phyloP scores from a whole-genome alignment of 78 protist species.

The Dictyostelium discoideum region dicty_2.7 NC_007088.5:6832001-6832500 shows the following conservation, averaged over 20 bases:
- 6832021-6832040: not conserved
- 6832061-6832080: not conserved
- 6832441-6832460: not conserved
- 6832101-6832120: too few species aligned
- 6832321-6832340: too few species aligned
- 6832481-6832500: conserved; percentile 7
- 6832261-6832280: not conserved
- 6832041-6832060: not conserved
- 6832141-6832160: not conserved
- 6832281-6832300: not conserved
- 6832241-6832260: not conserved
- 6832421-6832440: too few species aligned
- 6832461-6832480: not conserved
- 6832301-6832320: not conserved
- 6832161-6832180: not conserved
- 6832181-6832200: not conserved
- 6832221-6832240: not conserved
- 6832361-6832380: too few species aligned
- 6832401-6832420: not conserved
- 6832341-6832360: too few species aligned
- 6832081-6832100: too few species aligned
- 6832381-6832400: too few species aligned
- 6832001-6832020: too few species aligned
- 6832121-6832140: too few species aligned
- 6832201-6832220: not conserved